Conservation (phyloP, 2,329 filamentous ascomycete species). For the Coniochaeta hoffmannii region DNA sequence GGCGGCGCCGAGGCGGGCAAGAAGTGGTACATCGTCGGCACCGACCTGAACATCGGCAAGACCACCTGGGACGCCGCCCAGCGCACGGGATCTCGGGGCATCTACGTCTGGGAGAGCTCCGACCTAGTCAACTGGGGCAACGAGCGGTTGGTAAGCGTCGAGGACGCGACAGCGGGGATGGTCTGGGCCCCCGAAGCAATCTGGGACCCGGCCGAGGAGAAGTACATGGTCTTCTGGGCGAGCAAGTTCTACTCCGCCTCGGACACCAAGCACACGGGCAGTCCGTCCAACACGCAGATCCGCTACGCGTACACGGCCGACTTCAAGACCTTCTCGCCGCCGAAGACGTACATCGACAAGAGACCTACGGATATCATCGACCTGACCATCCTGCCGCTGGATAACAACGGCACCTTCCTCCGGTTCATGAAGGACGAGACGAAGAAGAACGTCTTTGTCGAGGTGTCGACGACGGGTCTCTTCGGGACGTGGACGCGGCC, state of each 20-base stretch:
- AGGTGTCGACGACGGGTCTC: conserved; percentile 38
- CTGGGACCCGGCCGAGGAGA: conserved; percentile 37
- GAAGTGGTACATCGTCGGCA: conserved; percentile 50
- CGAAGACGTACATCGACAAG: conserved; percentile 42
- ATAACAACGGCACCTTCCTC: conserved; percentile 29
- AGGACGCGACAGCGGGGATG: conserved; percentile 47
- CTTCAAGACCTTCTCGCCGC: conserved; percentile 43
- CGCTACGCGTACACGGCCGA: conserved; percentile 48
- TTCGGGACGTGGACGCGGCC: conserved; percentile 45
- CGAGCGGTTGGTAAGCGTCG: conserved; percentile 41
- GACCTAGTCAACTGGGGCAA: conserved; percentile 41
- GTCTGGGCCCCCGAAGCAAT: conserved; percentile 51
- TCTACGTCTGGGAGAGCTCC: conserved; percentile 48
- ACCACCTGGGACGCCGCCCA: conserved; percentile 46
- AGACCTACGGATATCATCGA: conserved; percentile 42
- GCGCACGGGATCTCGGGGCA: conserved; percentile 40
- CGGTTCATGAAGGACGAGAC: conserved; percentile 51
- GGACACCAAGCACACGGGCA: conserved; percentile 41
- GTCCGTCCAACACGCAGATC: conserved; percentile 35
- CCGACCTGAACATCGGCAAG: conserved; percentile 44
- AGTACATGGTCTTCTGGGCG: conserved; percentile 40
- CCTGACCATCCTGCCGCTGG: conserved; percentile 45
- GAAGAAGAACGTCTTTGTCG: conserved; percentile 42
- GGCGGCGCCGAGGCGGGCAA: conserved; percentile 36
- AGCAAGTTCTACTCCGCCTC: conserved; percentile 39